Percentiles rank a stretch among this genome's conserved stretches.
These are phyloP conservation scores for Capsella bursapastoris DNA, from an alignment of 345 rosid genomes.

Conservation along the genomic window DNA sequence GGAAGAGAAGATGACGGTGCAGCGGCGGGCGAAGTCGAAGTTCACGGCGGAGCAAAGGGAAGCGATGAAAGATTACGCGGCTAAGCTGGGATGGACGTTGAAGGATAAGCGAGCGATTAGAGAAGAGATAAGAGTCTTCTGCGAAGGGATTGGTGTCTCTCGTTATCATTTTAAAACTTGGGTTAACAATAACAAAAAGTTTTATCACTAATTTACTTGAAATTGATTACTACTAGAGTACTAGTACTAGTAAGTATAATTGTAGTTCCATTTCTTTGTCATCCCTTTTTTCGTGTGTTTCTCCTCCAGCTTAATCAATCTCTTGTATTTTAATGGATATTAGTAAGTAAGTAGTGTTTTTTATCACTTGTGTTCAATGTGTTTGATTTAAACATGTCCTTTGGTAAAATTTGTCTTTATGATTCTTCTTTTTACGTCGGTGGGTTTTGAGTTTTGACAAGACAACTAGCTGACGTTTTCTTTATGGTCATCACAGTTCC, in stretches of 20 bases:
- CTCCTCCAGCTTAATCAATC: background rate
- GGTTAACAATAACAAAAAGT: slow-evolving; percentile 51
- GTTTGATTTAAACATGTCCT: slow-evolving; percentile 6
- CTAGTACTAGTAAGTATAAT: background rate
- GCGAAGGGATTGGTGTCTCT: slow-evolving; percentile 50
- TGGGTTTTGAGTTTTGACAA: slow-evolving; percentile 39
- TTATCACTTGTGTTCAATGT: slow-evolving; percentile 12
- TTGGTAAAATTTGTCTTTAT: background rate
- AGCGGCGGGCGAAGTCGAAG: slow-evolving; percentile 46
- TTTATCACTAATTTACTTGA: slow-evolving; percentile 27
- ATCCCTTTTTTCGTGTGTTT: background rate
- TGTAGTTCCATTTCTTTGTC: slow-evolving; percentile 26
- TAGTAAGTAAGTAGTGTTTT: background rate
- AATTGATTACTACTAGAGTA: no score
- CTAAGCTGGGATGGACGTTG: slow-evolving; percentile 50
- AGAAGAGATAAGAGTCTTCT: slow-evolving; percentile 47
- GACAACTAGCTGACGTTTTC: slow-evolving; percentile 42
- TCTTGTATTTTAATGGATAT: background rate
- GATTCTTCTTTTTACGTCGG: slow-evolving; percentile 29
- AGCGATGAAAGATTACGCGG: slow-evolving; percentile 47
- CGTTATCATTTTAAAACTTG: slow-evolving; percentile 50
- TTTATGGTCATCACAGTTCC: slow-evolving; percentile 19
- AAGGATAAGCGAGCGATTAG: slow-evolving; percentile 42
- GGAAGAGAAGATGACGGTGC: slow-evolving; percentile 29
- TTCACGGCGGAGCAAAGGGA: slow-evolving; percentile 46